phyloP scores from a whole-genome alignment of 805 yeast genomes.

The Naumovozyma baii region DNA sequence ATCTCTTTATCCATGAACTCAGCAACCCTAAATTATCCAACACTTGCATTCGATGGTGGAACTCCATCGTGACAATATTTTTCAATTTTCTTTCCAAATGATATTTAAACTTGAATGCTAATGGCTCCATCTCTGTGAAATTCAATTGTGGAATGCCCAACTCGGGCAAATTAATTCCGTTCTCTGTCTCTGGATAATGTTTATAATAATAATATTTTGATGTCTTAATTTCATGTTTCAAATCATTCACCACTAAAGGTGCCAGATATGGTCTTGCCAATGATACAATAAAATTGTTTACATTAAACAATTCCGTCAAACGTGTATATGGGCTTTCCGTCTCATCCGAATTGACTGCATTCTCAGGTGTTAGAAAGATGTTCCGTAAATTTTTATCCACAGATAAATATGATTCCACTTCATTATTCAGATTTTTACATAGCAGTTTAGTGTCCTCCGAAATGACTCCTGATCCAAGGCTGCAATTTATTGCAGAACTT shows the following conservation, averaged over 20 bases:
- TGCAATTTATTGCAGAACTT: slow-evolving; percentile 83
- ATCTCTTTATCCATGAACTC: slow-evolving; percentile 57
- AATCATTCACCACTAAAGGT: slow-evolving; percentile 74
- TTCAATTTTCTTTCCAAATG: slow-evolving; percentile 35
- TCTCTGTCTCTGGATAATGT: slow-evolving; percentile 31
- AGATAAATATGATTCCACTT: slow-evolving; percentile 47
- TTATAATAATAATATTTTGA: slow-evolving; percentile 31
- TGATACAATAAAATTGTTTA: slow-evolving; percentile 84
- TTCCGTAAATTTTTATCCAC: slow-evolving; percentile 24
- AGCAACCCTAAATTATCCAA: slow-evolving; percentile 70
- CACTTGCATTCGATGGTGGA: slow-evolving; percentile 75
- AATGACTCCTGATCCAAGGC: slow-evolving; percentile 63
- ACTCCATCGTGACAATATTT: slow-evolving; percentile 60
- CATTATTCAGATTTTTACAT: slow-evolving; percentile 55
- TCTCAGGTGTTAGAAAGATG: slow-evolving; percentile 37
- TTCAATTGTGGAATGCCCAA: slow-evolving; percentile 23
- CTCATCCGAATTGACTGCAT: slow-evolving; percentile 33
- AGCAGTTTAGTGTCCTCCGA: slow-evolving; percentile 45
- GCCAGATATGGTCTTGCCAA: slow-evolving; percentile 91
- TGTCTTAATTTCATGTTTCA: slow-evolving; percentile 53
- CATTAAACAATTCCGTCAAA: slow-evolving; percentile 85
- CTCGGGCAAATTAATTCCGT: slow-evolving; percentile 14
- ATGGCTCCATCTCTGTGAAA: slow-evolving; percentile 29
- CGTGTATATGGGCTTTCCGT: slow-evolving; percentile 72
- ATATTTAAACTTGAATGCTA: slow-evolving; percentile 29